phyloP scores from a whole-genome alignment of 208 protist genomes.

The Vickermania spadyakhi region DNA sequence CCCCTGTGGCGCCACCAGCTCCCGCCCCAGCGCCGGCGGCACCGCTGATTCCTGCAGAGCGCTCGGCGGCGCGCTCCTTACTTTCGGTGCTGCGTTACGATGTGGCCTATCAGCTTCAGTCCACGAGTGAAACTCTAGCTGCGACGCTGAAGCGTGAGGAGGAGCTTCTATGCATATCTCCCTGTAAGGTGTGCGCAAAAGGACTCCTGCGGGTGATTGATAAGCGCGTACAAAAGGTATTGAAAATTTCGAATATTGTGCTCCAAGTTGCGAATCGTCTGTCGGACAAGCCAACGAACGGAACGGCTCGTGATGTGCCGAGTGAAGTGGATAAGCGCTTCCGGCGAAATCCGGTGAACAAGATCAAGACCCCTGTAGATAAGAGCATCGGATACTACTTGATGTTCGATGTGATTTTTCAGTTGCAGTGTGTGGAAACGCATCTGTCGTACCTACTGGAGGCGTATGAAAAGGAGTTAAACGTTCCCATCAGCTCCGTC shows the following conservation, averaged over 20 bases:
- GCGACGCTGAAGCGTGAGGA: slow-evolving; percentile 59
- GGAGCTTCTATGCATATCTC: slow-evolving; percentile 21
- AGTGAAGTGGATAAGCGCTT: slow-evolving; percentile 13
- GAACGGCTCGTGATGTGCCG: slow-evolving; percentile 19
- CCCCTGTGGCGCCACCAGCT: not conserved
- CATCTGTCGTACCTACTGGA: slow-evolving; percentile 58
- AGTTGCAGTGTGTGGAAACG: slow-evolving; percentile 69
- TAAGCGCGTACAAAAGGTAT: slow-evolving; percentile 30
- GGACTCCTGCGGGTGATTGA: slow-evolving; percentile 19
- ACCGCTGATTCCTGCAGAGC: not conserved
- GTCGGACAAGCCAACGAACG: slow-evolving; percentile 20
- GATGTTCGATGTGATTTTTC: slow-evolving; percentile 76
- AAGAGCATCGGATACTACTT: slow-evolving; percentile 56
- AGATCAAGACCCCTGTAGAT: slow-evolving; percentile 33
- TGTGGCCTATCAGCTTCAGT: slow-evolving; percentile 80
- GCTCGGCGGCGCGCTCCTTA: slow-evolving; percentile 22
- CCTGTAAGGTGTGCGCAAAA: slow-evolving; percentile 13
- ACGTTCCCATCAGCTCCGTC: slow-evolving; percentile 42
- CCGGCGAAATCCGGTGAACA: slow-evolving; percentile 61
- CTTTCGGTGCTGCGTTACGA: slow-evolving; percentile 71
- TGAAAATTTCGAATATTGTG: slow-evolving; percentile 63
- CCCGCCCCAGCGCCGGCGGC: not conserved
- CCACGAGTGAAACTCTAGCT: slow-evolving; percentile 48
- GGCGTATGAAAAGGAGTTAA: slow-evolving; percentile 38
- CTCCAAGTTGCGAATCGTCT: slow-evolving; percentile 70